These are phyloP conservation scores for Neopestalotiopsis sp. DNA, from an alignment of 2,329 filamentous ascomycete genomes.

Conservation along the genomic window DNA sequence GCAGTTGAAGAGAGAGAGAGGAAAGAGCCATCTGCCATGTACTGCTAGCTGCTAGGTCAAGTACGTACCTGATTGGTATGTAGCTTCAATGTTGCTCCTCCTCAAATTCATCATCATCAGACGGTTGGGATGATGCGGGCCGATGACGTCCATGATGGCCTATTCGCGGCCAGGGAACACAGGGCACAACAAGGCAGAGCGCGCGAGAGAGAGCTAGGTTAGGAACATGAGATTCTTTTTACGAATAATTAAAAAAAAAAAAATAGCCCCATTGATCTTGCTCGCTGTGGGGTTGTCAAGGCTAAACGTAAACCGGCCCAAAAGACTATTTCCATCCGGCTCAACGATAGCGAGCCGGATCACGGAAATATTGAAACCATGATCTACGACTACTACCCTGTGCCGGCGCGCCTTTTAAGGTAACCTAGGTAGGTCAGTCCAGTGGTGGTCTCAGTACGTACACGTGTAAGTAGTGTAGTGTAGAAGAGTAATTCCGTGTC, in stretches of 20 bases:
- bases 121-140: neutral
- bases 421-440: neutral
- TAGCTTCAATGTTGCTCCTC: neutral
- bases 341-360: neutral
- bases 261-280: no score
- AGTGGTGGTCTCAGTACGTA: neutral
- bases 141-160: neutral
- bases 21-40: neutral
- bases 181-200: neutral
- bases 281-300: neutral
- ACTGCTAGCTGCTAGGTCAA: no score
- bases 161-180: neutral
- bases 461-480: no score
- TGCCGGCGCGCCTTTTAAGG: neutral
- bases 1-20: neutral
- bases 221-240: neutral
- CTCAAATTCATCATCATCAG: neutral
- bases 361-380: slow-evolving; percentile 3
- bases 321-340: neutral
- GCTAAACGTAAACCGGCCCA: neutral
- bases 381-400: neutral
- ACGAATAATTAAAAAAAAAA: neutral
- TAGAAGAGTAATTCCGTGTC: no score
- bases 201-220: neutral
- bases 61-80: neutral